These are phyloP conservation scores for Mycena belliarum DNA, from an alignment of 768 basidiomycete genomes.

Conservation along the genomic window DNA sequence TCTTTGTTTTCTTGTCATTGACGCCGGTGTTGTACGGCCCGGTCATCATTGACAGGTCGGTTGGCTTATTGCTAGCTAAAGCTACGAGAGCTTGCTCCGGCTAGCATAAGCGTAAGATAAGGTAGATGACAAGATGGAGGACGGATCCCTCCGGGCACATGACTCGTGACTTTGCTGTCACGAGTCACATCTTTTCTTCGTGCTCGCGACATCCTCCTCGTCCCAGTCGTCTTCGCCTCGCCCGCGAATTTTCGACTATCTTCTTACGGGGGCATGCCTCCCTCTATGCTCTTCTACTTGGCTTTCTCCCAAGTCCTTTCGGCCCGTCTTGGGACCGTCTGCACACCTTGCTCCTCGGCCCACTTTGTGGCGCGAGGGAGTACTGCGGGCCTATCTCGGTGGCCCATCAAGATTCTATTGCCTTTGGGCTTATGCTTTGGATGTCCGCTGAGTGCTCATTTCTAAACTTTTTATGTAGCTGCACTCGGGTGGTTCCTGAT, in stretches of 20 bases:
- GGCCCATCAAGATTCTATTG: neutral
- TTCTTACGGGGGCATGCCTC: neutral
- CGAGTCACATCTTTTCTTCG: constrained; percentile 4
- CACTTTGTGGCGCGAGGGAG: neutral
- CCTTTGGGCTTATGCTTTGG: neutral
- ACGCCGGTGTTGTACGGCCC: no score
- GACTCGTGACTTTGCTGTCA: constrained; percentile 4
- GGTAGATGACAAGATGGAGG: constrained; percentile 1
- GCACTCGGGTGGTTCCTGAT: neutral
- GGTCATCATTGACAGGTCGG: no score
- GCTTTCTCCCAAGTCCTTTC: neutral
- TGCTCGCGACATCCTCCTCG: constrained; percentile 1
- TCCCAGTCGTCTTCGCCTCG: neutral
- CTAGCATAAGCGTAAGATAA: constrained; percentile 5
- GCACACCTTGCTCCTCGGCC: neutral
- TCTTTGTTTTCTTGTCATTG: no score
- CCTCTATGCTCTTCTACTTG: neutral
- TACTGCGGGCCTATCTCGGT: neutral
- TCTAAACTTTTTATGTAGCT: neutral
- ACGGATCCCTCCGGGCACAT: neutral
- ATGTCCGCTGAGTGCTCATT: neutral
- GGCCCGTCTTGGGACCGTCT: neutral
- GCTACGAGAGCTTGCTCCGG: neutral
- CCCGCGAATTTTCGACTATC: neutral
- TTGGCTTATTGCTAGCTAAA: neutral